phyloP scores from a whole-genome alignment of 352 stramenopile genomes.

The Phytopythium ostracodes region DNA sequence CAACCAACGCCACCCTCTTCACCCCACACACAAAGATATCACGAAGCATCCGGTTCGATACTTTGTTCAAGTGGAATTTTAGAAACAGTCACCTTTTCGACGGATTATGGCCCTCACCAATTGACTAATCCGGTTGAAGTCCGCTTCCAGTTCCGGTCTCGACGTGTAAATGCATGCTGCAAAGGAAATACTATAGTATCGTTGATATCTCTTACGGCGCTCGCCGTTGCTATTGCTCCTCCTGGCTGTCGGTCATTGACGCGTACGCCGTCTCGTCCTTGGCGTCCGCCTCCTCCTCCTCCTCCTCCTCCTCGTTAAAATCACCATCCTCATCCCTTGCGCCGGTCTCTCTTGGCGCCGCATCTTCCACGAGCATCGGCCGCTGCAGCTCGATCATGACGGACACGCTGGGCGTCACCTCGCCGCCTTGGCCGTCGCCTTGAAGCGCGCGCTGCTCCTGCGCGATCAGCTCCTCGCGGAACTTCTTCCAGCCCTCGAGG shows the following conservation, averaged over 20 bases:
- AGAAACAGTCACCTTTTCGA: not conserved
- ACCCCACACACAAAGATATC: not conserved
- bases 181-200: not conserved
- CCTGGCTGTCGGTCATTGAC: not conserved
- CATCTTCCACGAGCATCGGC: not conserved
- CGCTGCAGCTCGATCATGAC: conserved; percentile 6
- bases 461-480: conserved; percentile 27
- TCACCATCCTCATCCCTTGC: not conserved
- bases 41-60: not conserved
- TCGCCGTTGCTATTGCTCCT: not conserved
- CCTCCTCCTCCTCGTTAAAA: not conserved
- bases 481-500: conserved; percentile 24
- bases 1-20: not conserved
- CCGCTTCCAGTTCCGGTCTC: too few relatives aligned
- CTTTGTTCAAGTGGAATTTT: not conserved
- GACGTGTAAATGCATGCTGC: too few relatives aligned
- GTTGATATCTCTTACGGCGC: not conserved
- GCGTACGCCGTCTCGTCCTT: not conserved
- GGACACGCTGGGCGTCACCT: not conserved
- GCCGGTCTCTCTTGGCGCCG: not conserved
- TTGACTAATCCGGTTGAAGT: conserved; percentile 2
- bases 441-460: conserved; percentile 11
- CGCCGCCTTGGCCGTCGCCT: not conserved
- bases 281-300: not conserved
- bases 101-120: not conserved